Base-by-base conservation (phyloP, 1,139 yeast species). In the Komagataea norvegica region DNA sequence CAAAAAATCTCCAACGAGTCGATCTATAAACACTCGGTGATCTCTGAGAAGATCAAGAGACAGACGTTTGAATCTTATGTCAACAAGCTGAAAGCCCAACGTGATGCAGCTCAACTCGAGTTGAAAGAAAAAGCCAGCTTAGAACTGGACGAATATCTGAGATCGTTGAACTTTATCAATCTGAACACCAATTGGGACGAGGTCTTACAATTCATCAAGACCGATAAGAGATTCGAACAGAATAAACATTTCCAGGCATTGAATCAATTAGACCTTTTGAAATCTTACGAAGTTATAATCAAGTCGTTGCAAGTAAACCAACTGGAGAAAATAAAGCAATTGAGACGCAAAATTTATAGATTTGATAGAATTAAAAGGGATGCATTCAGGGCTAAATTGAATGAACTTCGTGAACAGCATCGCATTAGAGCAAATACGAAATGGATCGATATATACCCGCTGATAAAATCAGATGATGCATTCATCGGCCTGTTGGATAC, bases 401-500 rank as follows among this genome's bases (percentile, higher is more conserved):
- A 52, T 5, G 64, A 62, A 20, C 49, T 71, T 21, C 54, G 58
- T 3, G 57, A 57, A 1, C 47, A 60, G n/a, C 65, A 68, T 2
- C 46, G 55, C n/a, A 67, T 83, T 15, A 68, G 63, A 16, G 77
- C 83, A 3, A 72, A 70, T 37, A 67, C 86, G 1, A 66, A 61
- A 38, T 87, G 93, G 79, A 62, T 61, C 38, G 79, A 78, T 19
- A 55, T 85, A 6, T 66, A 74, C 26, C 66, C 73, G 0, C 42
- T 56, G 3, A 52, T 88, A 2, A 77, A 76, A 47, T 70, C 73
- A 21, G 82, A 82, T 42, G 69, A 66, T 37, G 64, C 77, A 14
- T 87, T 82, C 52, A 56, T 72, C 13, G 77, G 72, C 17, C 51
- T 87, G 29, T 70, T 88, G 43, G 95, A 95, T 0, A 70, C 89